A percentile compares a stretch with the other conserved stretches of the same genome.
These are phyloP conservation scores for Orobanche coerulescens DNA, from an alignment of 257 asterid genomes.

Conservation along the genomic window DNA sequence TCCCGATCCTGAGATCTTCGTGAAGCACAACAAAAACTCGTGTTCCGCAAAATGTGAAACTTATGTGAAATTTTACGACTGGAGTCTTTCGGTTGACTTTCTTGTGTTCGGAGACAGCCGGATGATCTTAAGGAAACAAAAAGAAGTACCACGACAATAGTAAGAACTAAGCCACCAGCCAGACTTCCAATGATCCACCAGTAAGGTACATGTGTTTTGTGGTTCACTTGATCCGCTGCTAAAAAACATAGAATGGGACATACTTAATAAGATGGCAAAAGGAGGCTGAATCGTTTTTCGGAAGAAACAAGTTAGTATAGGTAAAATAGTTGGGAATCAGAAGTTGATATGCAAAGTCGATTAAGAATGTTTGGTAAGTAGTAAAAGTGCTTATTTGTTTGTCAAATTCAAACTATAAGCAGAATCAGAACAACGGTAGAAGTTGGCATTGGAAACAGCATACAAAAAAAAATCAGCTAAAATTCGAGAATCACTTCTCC, in stretches of 20 bases:
- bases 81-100: constrained; percentile 41
- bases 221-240: constrained; percentile 46
- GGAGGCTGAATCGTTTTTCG: too few species aligned
- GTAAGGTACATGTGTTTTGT: constrained; percentile 48
- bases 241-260: constrained; percentile 14
- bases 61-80: constrained; percentile 51
- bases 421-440: neutral
- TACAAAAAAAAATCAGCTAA: too few species aligned
- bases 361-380: neutral
- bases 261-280: too few species aligned
- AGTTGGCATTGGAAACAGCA: too few species aligned
- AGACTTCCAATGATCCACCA: constrained; percentile 90
- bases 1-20: constrained; percentile 49
- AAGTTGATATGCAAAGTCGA: too few species aligned
- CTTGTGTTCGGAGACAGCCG: constrained; percentile 35
- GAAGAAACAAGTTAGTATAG: neutral
- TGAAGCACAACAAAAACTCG: constrained; percentile 82
- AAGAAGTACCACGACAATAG: constrained; percentile 38
- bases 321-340: neutral
- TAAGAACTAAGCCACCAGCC: constrained; percentile 63
- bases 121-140: constrained; percentile 55
- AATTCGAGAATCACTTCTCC: too few species aligned
- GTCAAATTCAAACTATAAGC: neutral
- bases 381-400: neutral
- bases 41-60: constrained; percentile 68